Base-by-base conservation (phyloP, 768 basidiomycete genomes). In the Boletus coccyginus region DNA sequence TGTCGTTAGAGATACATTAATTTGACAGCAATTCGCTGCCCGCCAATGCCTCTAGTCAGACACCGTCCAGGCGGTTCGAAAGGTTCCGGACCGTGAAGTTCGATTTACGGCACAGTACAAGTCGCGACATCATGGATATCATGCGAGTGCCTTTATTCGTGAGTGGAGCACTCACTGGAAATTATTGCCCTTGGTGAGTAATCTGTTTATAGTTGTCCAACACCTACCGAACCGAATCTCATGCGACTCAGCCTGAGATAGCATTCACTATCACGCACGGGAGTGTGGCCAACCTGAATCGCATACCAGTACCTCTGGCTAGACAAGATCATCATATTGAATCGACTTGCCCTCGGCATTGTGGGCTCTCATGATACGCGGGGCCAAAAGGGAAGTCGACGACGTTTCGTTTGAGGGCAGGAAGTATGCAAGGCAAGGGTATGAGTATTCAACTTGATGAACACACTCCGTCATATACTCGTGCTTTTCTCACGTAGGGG, bases 321-420 rank as follows among this genome's bases (percentile, higher is more conserved):
- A 48, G 21, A 70, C 39, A 9, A 52, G 61, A 58, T 82, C 75
- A 60, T 62, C 75, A 56, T 75, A 65, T 29, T 82, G 72, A 19
- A 71, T 58, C 8, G 77, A 77, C 9, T 70, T 62, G 7, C 81
- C 84, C 41, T 36, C 73, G 8, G 59, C 61, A 57, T 78, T 66
- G 64, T 84, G 83, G 16, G 74, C 61, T 43, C 82, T 82, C 14
- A 86, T 79, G 54, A 84, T 74, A 36, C 81, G 79, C 29, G 82
- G 52, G 70, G 21, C 11, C 19, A 24, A 68, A 27, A 76, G 75
- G 21, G 76, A 74, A 52, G 55, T 19, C n/a, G 47, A 17, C 3
- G 16, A 24, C 53, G 45, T 27, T n/a, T 55, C 31, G 39, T 38
- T 33, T 33, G 31, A 31, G 24, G 44, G 12, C n/a, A 10, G 12